Evolutionary conservation across 306 rosid species (phyloP).

Genomic region (Nissolia schottii): DNA sequence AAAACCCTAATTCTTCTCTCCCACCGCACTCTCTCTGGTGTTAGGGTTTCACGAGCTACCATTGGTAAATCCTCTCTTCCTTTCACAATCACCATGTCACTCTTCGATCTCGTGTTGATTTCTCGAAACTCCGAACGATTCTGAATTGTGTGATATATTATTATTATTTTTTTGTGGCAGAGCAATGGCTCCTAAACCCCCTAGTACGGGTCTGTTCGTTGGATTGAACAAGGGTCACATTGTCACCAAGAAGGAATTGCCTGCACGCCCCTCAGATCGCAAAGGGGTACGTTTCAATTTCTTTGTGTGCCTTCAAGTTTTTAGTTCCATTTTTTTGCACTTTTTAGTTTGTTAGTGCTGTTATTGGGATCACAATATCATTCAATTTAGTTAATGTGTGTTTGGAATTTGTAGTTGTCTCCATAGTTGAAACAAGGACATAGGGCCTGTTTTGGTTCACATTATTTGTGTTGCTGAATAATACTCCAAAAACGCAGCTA

Average conservation of each 20-base stretch:
- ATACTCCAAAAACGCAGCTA: not conserved
- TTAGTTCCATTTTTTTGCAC: not conserved
- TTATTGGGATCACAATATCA: not conserved
- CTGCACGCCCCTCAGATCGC: conserved; percentile 83
- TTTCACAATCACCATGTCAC: not conserved
- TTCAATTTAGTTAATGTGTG: not conserved
- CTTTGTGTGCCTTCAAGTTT: not conserved
- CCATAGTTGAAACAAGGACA: not conserved
- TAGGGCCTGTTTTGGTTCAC: not conserved
- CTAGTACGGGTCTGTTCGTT: conserved; percentile 70
- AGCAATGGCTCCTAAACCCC: conserved; percentile 85
- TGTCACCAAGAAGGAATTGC: conserved; percentile 78
- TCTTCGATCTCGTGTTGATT: not conserved
- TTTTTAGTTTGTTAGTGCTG: not conserved
- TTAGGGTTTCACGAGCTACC: conserved; percentile 7
- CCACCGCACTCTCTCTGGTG: not conserved
- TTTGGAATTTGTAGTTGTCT: not conserved
- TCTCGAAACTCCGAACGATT: not conserved
- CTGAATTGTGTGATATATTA: not conserved
- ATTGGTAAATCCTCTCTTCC: conserved; percentile 2
- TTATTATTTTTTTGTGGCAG: conserved; percentile 19
- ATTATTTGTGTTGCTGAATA: not conserved
- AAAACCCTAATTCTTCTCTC: conserved; percentile 19
- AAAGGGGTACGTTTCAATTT: conserved; percentile 64
- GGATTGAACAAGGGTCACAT: conserved; percentile 83